Evolutionary conservation across 2,329 filamentous ascomycete species (phyloP), one percentile per base, ranked within the genome.

Genomic region (Endothia cerciana): DNA sequence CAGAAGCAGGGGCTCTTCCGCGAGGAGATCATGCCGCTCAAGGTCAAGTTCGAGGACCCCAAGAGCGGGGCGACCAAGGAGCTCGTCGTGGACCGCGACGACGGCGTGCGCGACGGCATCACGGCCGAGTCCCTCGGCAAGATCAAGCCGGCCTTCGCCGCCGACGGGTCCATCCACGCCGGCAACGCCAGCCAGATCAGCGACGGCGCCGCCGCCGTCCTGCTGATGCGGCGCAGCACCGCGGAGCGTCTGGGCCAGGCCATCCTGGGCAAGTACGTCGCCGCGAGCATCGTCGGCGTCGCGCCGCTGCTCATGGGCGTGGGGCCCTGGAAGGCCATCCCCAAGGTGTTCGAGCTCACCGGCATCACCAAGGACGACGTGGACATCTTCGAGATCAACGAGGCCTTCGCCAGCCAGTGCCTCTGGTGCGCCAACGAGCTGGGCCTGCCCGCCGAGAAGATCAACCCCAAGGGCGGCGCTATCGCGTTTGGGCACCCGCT

Each of bases 311-410:
- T 98, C 72, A 98, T 99, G 95, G 95, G 95, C 69, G 85, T 97
- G 71, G 95, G 95, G 1, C 95, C 95, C 60, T 97, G 93, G 88
- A 94, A 94, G 80, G 94, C 95, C 65, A 98, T 99, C 74, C 95
- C 95, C 70, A 91, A 94, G 76, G 94, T 92, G 4, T 89, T 97
- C 65, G 86, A 92, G 76, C 94, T 95, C 78, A 92, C 94, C 0
- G 93, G 94, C 67, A 88, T 99, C 73, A 84, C 83, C 76, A 92
- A 90, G 79, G 90, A 97, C 65, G 94, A 98, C 72, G 93, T 99
- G 38, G 95, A 98, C 77, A 94, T 98, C 75, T 98, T 87, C 75
- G 95, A 99, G 87, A 97, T 99, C 85, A 99, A 99, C 83, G 95
- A 99, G 86, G 95, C 95, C 1, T 99, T 99, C 78, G 95, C 95